Evolutionary conservation across 192 early-diverging fungal species (phyloP), one percentile per base, ranked within the genome.

Genomic region (Lunasporangiospora selenospora): DNA sequence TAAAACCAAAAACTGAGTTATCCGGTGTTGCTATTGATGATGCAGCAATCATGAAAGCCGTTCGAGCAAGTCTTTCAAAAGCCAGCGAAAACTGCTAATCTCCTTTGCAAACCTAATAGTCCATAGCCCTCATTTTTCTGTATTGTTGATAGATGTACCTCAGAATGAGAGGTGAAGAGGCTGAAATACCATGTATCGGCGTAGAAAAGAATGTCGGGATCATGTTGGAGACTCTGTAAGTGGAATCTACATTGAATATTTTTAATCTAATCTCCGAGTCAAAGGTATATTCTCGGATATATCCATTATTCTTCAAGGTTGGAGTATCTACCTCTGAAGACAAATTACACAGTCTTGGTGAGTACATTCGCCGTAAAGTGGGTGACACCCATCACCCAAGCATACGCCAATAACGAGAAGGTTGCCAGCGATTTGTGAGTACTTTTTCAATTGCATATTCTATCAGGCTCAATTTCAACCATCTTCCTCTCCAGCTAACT

Each of bases 341-440:
- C 53, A 4, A 24, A 6, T 23, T 1, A 39, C 11, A 4, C 38
- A 21, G 29, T 54, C 27, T 54, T 39, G 9, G 53, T 41, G 12
- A 54, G 24, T 24, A 41, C 53, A 2, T 54, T 54, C 26, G 24
- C 30, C 13, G 24, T 26, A 11, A 54, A 54, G 53, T 40, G 18
- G 21, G 27, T 54, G 6, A 40, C 26, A 18, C 53, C 53, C 6
- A 56, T 56, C 40, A 31, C 43, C 13, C 53, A 56, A 56, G 53
- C 53, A 27, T 56, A 43, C 31, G n/a, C 43, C 5, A 40, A 56
- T 27, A 6, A 7, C 24, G 40, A 43, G 4, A 29, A 19, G 13
- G 43, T 56, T 10, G 31, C 26, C 8, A 56, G 53, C 40, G 53
- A 56, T 43, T 56, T 56, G 53, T 56, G 43, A 43, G 53, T 56